Conservation (phyloP, 2,329 filamentous ascomycete genomes). For the Curvularia hawaiiensis region DNA sequence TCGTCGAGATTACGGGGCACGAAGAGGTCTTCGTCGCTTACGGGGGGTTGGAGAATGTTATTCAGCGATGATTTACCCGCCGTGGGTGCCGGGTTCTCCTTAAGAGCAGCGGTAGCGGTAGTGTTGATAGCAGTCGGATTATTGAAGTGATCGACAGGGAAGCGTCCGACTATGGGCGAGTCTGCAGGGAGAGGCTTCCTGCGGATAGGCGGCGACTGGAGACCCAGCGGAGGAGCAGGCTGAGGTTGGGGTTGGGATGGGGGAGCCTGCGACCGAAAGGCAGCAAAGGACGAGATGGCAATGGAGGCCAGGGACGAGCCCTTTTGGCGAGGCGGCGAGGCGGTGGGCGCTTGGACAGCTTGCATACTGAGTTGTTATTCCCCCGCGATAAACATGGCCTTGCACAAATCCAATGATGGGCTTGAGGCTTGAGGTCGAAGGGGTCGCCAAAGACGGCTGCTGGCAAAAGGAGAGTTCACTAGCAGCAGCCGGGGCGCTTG, state of each 20-base stretch:
- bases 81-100: conserved; percentile 30
- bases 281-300: conserved; percentile 51
- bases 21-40: conserved; percentile 43
- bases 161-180: conserved; percentile 54
- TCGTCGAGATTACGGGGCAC: conserved; percentile 46
- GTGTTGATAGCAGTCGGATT: conserved; percentile 25
- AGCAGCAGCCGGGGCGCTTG: conserved; percentile 30
- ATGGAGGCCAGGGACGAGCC: conserved; percentile 48
- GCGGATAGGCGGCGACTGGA: conserved; percentile 53
- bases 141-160: conserved; percentile 49
- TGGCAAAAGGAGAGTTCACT: conserved; percentile 39
- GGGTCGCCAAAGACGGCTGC: conserved; percentile 30
- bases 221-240: conserved; percentile 13
- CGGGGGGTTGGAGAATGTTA: conserved; percentile 38
- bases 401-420: conserved; percentile 41
- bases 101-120: conserved; percentile 19
- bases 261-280: conserved; percentile 51
- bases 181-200: conserved; percentile 61
- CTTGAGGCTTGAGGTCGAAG: conserved; percentile 27
- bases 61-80: conserved; percentile 32
- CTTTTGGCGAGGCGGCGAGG: conserved; percentile 40
- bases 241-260: conserved; percentile 40
- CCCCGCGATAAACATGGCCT: conserved; percentile 37
- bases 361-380: conserved; percentile 41
- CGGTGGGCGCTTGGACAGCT: conserved; percentile 33